phyloP scores from a whole-genome alignment of 139 green algal species.

The Volvox africanus region DNA sequence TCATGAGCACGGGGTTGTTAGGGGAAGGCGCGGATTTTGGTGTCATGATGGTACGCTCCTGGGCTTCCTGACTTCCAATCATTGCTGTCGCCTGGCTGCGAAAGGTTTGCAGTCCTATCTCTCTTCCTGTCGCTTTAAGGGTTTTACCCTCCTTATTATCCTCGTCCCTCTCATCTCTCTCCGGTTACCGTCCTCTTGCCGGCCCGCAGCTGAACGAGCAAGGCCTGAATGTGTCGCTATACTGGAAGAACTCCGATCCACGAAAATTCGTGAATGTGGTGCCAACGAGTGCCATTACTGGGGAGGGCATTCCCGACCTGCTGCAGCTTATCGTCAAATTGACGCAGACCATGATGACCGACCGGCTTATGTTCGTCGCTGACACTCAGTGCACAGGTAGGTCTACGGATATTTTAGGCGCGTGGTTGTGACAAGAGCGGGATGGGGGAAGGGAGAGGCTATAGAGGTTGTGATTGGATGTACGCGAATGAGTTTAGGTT shows the following conservation, averaged over 20 bases:
- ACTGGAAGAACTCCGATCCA: slow-evolving; percentile 97
- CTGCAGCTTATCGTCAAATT: slow-evolving; percentile 92
- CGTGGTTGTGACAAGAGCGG: not conserved
- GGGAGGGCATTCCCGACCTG: slow-evolving; percentile 80
- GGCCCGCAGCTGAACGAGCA: slow-evolving; percentile 74
- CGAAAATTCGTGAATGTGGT: slow-evolving; percentile 94
- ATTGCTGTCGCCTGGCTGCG: too few species aligned
- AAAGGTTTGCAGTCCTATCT: too few species aligned
- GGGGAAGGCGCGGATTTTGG: too few species aligned
- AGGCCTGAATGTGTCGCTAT: slow-evolving; percentile 96
- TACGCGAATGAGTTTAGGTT: not conserved
- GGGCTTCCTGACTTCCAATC: too few species aligned
- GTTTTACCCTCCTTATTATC: too few species aligned
- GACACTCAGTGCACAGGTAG: slow-evolving; percentile 80
- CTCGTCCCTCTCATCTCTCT: too few species aligned
- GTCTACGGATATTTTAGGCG: not conserved
- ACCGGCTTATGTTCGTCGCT: slow-evolving; percentile 94
- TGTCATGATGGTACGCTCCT: too few species aligned
- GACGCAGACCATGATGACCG: slow-evolving; percentile 92
- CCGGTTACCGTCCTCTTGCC: too few species aligned
- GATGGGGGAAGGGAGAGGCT: not conserved
- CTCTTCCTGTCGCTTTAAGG: too few species aligned
- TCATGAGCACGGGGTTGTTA: too few species aligned
- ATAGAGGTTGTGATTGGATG: not conserved
- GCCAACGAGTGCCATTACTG: slow-evolving; percentile 95